These are phyloP conservation scores for Bonia amplexicaulis DNA, from an alignment of 176 grass and related monocot species.

Conservation along the genomic window DNA sequence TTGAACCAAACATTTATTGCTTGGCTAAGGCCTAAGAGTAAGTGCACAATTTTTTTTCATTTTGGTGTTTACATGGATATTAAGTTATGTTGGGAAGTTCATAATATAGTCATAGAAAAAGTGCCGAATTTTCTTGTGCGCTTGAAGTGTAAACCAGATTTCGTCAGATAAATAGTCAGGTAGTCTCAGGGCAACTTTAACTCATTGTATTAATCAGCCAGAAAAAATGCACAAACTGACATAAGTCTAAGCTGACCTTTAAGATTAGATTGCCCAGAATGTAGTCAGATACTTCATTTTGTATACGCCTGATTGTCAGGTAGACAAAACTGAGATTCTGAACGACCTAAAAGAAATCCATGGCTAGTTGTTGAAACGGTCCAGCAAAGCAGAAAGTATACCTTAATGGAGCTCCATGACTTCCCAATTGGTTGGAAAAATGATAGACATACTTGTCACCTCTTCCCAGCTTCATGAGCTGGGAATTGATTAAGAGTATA, in stretches of 20 bases:
- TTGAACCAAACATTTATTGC: not conserved
- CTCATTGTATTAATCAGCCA: not conserved
- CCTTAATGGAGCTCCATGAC: not conserved
- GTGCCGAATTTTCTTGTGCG: not conserved
- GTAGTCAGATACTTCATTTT: not conserved
- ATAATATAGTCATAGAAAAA: not conserved
- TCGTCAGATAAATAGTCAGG: not conserved
- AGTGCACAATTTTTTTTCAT: not conserved
- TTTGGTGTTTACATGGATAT: not conserved
- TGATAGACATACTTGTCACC: not conserved
- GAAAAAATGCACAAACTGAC: not conserved
- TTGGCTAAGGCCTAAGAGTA: not conserved
- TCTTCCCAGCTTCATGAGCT: not conserved
- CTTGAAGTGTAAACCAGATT: not conserved
- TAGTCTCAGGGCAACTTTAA: not conserved
- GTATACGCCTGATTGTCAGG: not conserved
- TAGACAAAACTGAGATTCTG: not conserved
- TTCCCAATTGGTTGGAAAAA: not conserved
- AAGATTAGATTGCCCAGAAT: not conserved
- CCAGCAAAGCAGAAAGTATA: not conserved
- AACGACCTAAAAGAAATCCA: not conserved
- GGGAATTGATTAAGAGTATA: not conserved
- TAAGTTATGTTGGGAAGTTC: not conserved
- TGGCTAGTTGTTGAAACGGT: not conserved
- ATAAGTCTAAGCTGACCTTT: not conserved